These are phyloP conservation scores for Pseudocercospora cruenta DNA, from an alignment of 2,329 filamentous ascomycete genomes.

Conservation along the genomic window DNA sequence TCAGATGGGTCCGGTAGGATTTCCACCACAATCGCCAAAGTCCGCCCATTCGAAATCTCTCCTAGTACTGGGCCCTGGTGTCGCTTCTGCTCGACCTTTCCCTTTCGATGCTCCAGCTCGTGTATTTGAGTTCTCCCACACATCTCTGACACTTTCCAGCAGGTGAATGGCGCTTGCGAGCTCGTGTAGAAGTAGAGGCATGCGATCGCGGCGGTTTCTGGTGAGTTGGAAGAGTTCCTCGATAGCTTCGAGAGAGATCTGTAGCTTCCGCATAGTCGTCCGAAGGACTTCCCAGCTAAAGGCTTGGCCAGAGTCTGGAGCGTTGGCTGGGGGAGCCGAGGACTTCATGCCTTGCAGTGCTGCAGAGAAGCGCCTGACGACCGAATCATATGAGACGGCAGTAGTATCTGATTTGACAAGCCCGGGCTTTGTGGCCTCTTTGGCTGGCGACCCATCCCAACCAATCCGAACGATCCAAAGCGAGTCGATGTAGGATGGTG, in stretches of 20 bases:
- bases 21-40: neutral
- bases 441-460: constrained; percentile 20
- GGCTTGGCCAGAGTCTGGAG: neutral
- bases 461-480: constrained; percentile 23
- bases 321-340: constrained; percentile 17
- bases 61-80: neutral
- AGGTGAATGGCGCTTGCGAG: constrained; percentile 23
- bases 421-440: neutral
- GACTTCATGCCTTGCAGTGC: constrained; percentile 18
- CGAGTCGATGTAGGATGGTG: constrained; percentile 15
- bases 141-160: constrained; percentile 23
- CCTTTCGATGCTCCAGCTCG: neutral
- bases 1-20: neutral
- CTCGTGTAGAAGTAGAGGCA: constrained; percentile 25
- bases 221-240: constrained; percentile 23
- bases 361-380: constrained; percentile 16
- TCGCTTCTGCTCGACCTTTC: neutral
- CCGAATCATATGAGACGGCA: constrained; percentile 12
- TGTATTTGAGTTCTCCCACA: constrained; percentile 16
- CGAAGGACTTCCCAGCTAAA: constrained; percentile 24
- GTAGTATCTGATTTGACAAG: neutral
- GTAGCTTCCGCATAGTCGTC: constrained; percentile 24
- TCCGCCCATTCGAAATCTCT: constrained; percentile 6
- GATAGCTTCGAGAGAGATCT: constrained; percentile 26
- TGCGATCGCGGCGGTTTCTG: constrained; percentile 20